Percentiles rank a stretch among this genome's conserved stretches.
phyloP scores from a whole-genome alignment of 1,284 basidiomycete species.

The Cryptococcus sp. region DNA sequence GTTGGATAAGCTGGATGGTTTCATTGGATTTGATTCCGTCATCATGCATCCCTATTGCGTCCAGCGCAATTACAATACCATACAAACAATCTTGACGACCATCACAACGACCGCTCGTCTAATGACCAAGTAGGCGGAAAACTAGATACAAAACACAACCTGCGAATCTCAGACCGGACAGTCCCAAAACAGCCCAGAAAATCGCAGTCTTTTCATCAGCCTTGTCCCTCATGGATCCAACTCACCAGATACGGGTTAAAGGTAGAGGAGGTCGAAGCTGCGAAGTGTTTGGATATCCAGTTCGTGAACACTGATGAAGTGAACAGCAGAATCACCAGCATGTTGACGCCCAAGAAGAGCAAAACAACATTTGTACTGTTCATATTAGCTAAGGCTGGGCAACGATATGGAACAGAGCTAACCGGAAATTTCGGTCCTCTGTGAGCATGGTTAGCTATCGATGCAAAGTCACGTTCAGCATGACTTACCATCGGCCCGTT shows the following conservation, averaged over 20 bases:
- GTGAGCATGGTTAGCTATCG: not conserved
- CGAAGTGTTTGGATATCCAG: conserved; percentile 38
- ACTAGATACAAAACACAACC: conserved; percentile 73
- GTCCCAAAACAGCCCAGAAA: conserved; percentile 73
- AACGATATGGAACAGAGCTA: not conserved
- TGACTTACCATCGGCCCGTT: conserved; percentile 79
- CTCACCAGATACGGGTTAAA: conserved; percentile 75
- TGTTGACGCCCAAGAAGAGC: conserved; percentile 78
- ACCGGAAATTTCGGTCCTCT: conserved; percentile 32
- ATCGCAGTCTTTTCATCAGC: conserved; percentile 55
- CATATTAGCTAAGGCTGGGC: not conserved
- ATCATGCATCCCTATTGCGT: no score
- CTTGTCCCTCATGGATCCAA: not conserved
- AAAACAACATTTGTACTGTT: conserved; percentile 70
- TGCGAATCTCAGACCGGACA: conserved; percentile 71
- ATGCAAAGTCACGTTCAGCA: conserved; percentile 31
- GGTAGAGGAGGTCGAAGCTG: conserved; percentile 51
- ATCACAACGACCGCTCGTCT: not conserved
- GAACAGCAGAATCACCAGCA: conserved; percentile 76
- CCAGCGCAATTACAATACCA: no score
- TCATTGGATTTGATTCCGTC: no score
- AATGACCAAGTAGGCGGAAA: conserved; percentile 48
- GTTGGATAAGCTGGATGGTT: no score
- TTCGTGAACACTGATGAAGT: conserved; percentile 67
- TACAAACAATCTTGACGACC: no score